phyloP scores from a whole-genome alignment of 176 grass and related monocot genomes.

The Phyllostachys edulis region DNA sequence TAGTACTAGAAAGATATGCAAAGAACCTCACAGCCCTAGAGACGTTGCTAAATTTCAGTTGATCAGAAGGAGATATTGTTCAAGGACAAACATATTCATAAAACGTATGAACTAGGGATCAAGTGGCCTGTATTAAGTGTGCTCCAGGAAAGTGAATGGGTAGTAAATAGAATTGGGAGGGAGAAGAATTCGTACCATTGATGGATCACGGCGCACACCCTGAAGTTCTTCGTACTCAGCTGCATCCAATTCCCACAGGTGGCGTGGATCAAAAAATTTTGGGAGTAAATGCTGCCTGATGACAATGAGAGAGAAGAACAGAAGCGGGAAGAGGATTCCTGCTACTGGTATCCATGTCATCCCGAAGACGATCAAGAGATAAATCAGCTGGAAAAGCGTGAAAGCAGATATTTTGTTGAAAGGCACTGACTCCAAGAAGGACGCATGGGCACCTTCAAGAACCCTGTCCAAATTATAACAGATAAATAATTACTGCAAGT shows the following conservation, averaged over 20 bases:
- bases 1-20: neutral
- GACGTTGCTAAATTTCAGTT: neutral
- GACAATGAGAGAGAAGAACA: constrained; percentile 72
- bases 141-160: neutral
- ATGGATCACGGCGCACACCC: constrained; percentile 32
- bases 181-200: constrained; percentile 40
- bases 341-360: constrained; percentile 80
- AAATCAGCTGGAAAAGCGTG: constrained; percentile 74
- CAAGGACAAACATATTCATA: neutral
- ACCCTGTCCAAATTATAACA: constrained; percentile 47
- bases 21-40: neutral
- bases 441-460: constrained; percentile 90
- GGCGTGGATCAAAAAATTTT: constrained; percentile 44
- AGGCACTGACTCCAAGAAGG: constrained; percentile 77
- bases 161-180: neutral
- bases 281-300: constrained; percentile 78
- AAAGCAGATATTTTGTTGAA: constrained; percentile 64
- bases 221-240: constrained; percentile 80
- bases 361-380: constrained; percentile 73
- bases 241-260: constrained; percentile 75
- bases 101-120: neutral
- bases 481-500: constrained; percentile 4
- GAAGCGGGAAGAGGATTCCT: constrained; percentile 84
- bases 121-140: neutral
- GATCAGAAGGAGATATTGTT: neutral